Base-by-base conservation (phyloP, 2,329 filamentous ascomycete genomes). In the Chaetomiaceae sp. region DNA sequence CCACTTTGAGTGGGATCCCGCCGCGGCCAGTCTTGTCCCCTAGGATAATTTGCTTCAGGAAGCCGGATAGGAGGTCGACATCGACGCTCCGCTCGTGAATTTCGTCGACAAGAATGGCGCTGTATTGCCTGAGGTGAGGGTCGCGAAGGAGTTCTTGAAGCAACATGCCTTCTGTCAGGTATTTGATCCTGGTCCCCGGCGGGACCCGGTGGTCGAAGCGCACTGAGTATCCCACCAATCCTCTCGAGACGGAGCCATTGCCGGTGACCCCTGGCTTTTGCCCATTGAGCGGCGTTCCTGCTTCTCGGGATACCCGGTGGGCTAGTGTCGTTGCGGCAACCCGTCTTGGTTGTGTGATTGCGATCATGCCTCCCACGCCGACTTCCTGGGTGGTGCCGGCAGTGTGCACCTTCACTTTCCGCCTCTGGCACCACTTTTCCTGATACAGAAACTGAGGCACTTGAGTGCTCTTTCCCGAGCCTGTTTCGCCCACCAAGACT, bases 81-180 rank as follows among this genome's bases (percentile, higher is more conserved):
- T 97, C 95, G 19, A 97, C 81, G 59, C 91, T 95, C 60, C 93
- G 79, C 71, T 99, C 93, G 71, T 99, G 93, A 12, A 99, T 93
- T 68, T 99, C 93, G 68, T 99, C 93, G 7, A 99, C 89, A 16
- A 99, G 78, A 0, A 99, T 78, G 3, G 86, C 90, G 62, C 89
- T 95, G 65, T 99, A 99, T 64, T 88, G 83, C 27, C 79, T 81
- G 63, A 99, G 75, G 62, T 84, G 77, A 1, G 89, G 88, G 66
- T 99, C 93, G 47, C 86, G 79, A 53, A 99, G 69, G 68, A 99
- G 85, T 68, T 99, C 95, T 66, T 97, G 91, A 13, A 99, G 75
- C 45, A 99, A 75, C 85, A 96, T 97, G 62, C 93, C 93, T 68
- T 99, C 95, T 0, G 93, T 99, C 56, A 99, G 73, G 62, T 90